Conservation (phyloP, 345 rosid genomes). For the Cardamine occulta region DNA sequence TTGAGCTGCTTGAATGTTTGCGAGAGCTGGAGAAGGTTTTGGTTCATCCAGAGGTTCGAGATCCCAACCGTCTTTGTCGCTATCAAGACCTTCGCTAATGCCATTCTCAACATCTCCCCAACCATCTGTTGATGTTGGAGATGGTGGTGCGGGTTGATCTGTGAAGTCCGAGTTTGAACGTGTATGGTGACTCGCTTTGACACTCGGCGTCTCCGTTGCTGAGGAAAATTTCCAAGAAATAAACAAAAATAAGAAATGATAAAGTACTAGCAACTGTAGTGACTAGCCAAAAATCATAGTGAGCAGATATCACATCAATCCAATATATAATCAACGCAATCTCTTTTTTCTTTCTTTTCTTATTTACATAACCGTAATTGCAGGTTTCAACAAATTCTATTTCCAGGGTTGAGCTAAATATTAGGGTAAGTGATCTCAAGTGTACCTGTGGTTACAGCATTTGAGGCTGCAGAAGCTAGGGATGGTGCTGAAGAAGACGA, state of each 20-base stretch:
- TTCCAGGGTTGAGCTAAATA: neutral
- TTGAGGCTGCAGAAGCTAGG: slow-evolving; percentile 56
- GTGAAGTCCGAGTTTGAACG: slow-evolving; percentile 73
- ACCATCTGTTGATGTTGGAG: slow-evolving; percentile 96
- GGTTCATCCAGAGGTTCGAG: slow-evolving; percentile 89
- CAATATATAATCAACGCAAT: neutral
- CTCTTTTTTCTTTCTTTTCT: slow-evolving; percentile 17
- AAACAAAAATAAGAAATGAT: neutral
- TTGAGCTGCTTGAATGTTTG: slow-evolving; percentile 93
- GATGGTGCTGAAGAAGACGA: slow-evolving; percentile 57
- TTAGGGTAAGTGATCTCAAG: slow-evolving; percentile 15
- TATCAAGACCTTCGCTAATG: slow-evolving; percentile 68
- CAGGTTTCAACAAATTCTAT: neutral
- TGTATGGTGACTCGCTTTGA: slow-evolving; percentile 52
- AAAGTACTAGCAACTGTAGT: neutral
- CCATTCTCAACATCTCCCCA: slow-evolving; percentile 98
- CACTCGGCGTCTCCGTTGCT: slow-evolving; percentile 63
- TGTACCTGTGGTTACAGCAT: slow-evolving; percentile 70
- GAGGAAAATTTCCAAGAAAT: slow-evolving; percentile 18
- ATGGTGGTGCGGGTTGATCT: slow-evolving; percentile 71
- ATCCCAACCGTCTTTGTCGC: slow-evolving; percentile 97
- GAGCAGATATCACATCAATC: neutral
- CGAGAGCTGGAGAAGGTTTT: slow-evolving; percentile 77
- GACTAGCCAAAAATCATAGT: slow-evolving; percentile 1
- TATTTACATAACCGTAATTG: neutral